Base-by-base conservation (phyloP, 108 stramenopile species). In the Aurantiochytrium sp. region DNA sequence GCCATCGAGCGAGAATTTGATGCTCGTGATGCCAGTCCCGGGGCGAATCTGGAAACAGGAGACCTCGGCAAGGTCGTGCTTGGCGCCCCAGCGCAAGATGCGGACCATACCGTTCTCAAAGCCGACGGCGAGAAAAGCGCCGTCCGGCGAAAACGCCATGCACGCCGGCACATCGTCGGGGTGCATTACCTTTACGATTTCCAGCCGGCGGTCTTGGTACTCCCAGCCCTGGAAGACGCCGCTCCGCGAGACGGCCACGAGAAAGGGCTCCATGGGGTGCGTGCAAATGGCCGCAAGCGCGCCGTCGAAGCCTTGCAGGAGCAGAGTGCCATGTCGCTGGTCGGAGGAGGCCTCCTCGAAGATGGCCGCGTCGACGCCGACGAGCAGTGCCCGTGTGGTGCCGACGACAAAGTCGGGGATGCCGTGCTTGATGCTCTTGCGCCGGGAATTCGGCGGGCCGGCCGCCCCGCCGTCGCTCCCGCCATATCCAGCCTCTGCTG, bases 191-290 rank as follows among this genome's bases (percentile, higher is more conserved):
- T 87, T 69, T 2, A 92, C 68, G 10, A 88, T 37, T 4, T 85
- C 87, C 32, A 92, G 73, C 0, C 34, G 39, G 32, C 55, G 86
- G 22, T 45, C 55, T 12, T 88, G 39, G 68, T 87, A 90, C 68
- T 94, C 91, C 93, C 93, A 94, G 15, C 92, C 69, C 24, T 93
- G 91, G 22, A 93, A 30, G 4, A 89, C 55, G 24, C 93, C 93
- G 0, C 50, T 55, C 6, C 54, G n/a, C 22, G 86, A 68, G 24
- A 54, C 52, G 4, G 92, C 55, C 30, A 91, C 86, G 30, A 94
- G 52, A 53, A 50, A 31, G 5, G 91, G 55, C 48, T 69, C n/a
- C 24, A 41, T 52, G 4, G 93, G 93, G 65, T 94, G 93, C 30
- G 90, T 55, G n/a, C 87, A 87, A 17, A 93, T 32, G 19, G 88